Evolutionary conservation across 495 filamentous ascomycete genomes (phyloP), one percentile per base, ranked within the genome.

Genomic region (Barbatosphaeria neglecta): DNA sequence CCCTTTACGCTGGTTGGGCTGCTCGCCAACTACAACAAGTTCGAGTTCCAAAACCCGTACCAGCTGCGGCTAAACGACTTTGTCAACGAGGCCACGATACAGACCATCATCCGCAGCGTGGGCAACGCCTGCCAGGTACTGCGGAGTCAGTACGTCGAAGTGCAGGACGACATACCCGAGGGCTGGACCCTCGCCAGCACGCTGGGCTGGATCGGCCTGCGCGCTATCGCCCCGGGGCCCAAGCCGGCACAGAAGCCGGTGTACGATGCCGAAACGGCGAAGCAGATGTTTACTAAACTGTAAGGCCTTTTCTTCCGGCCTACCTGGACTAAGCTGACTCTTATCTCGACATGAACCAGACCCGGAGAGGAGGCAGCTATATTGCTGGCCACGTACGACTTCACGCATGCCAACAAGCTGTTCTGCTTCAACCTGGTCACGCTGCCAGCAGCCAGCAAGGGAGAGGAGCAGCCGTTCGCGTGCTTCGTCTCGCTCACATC

Each of bases 21-120:
- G n/a, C 68, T 98, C 45, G 87, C 85, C 52, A 98, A 98, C 65
- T 97, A 96, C 75, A 96, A 96, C 75, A 98, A 96, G 64, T 98
- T 97, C 55, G 92, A 98, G 66, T 87, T 93, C 47, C 92, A 95
- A 64, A 98, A 98, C 53, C 92, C 92, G 6, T 98, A 98, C 57
- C 84, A 90, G 56, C 67, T 93, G 49, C 84, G 90, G 37, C 76
- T 98, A n/a, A 88, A 93, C 58, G 92, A 98, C 60, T 97, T 97
- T 66, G 90, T 96, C 51, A 95, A 98, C 53, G 90, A 97, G 58
- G 67, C 70, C 0, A 80, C 81, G 19, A 97, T 97, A 52, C 74
- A 84, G 56, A 88, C 84, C 50, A 85, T 96, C 39, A 76, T 90
- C 45, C 70, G 73, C 50, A 80, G 84, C 45, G 74, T 95, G 13